Evolutionary conservation across 2,329 filamentous ascomycete species (phyloP), one percentile per base, ranked within the genome.

Genomic region (Zalaria obscura): DNA sequence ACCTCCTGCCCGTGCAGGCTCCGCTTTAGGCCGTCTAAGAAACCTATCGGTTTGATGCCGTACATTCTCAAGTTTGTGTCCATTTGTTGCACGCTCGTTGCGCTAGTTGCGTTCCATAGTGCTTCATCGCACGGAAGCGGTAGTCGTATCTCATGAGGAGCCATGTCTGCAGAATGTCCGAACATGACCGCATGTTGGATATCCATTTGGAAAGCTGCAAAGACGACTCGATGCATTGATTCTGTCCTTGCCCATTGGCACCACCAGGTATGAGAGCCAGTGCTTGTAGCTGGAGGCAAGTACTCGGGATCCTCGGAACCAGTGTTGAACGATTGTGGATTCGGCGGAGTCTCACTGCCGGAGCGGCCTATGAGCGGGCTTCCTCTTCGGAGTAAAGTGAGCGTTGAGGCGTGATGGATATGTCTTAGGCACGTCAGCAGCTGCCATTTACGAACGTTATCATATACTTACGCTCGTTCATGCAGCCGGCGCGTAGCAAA

Each of bases 181-280:
- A 95, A 95, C 85, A 95, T 94, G 26, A 85, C 91, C 1, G 87
- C 86, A 58, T 96, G 89, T 2, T 87, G 87, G 5, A 86, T 93
- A 58, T 96, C 89, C 50, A 95, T 80, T 33, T 94, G 76, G 54
- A 95, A 95, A 0, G 89, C 88, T 0, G 83, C 84, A 63, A 94
- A 95, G 0, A 87, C 89, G 3, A 83, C 85, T 43, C 89, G 76
- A 26, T 85, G 73, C 1, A 86, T 94, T 1, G 87, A 81, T 58
- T 96, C 89, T 39, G 86, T 88, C 7, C 80, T 84, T 49, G 93
- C 88, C 89, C 89, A 95, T 50, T 85, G 81, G 51, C 83, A 80
- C 89, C 89, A 95, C 72, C 85, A 91, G 49, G 89, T 84, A 32
- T 32, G 29, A 32, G 29, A 44, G 91, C 83, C 0, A 7, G 29